Evolutionary conservation across 2,329 filamentous ascomycete species (phyloP).

Genomic region (Aspergillaceae sp.): DNA sequence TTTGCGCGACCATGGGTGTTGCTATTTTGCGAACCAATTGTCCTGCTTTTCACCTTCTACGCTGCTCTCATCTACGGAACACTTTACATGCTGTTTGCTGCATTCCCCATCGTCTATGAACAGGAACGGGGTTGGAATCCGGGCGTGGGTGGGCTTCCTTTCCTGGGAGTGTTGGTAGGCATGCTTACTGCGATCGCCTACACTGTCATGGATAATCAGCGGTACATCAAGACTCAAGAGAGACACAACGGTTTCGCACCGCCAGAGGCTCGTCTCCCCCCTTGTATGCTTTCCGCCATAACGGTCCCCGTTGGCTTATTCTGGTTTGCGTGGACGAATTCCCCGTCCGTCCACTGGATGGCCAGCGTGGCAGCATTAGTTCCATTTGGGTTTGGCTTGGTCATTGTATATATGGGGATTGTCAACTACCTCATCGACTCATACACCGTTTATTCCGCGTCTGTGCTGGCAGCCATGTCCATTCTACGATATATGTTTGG

Average conservation of each 20-base stretch:
- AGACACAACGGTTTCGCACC: conserved; percentile 7
- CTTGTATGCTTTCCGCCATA: conserved; percentile 9
- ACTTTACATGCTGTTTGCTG: conserved; percentile 42
- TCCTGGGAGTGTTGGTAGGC: conserved; percentile 35
- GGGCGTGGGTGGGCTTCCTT: conserved; percentile 37
- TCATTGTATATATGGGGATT: conserved; percentile 10
- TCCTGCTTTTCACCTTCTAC: conserved; percentile 37
- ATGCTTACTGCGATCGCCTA: conserved; percentile 27
- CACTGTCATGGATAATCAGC: conserved; percentile 25
- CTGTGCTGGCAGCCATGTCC: conserved; percentile 8
- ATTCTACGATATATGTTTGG: conserved; percentile 28
- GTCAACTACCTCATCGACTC: conserved; percentile 12
- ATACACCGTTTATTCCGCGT: conserved; percentile 10
- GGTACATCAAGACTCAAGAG: conserved; percentile 4
- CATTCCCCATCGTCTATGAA: conserved; percentile 41
- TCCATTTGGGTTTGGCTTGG: conserved; percentile 13
- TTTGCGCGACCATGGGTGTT: conserved; percentile 38
- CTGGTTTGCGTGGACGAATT: conserved; percentile 13
- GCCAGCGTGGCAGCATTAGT: conserved; percentile 6
- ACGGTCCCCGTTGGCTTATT: conserved; percentile 10
- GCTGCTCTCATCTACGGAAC: conserved; percentile 41
- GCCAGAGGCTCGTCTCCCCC: conserved; percentile 9
- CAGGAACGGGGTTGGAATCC: conserved; percentile 34
- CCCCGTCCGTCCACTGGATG: conserved; percentile 7
- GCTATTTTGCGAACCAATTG: conserved; percentile 40